Evolutionary conservation across 768 basidiomycete species (phyloP), one percentile per base, ranked within the genome.

Genomic region (Russula sp.): DNA sequence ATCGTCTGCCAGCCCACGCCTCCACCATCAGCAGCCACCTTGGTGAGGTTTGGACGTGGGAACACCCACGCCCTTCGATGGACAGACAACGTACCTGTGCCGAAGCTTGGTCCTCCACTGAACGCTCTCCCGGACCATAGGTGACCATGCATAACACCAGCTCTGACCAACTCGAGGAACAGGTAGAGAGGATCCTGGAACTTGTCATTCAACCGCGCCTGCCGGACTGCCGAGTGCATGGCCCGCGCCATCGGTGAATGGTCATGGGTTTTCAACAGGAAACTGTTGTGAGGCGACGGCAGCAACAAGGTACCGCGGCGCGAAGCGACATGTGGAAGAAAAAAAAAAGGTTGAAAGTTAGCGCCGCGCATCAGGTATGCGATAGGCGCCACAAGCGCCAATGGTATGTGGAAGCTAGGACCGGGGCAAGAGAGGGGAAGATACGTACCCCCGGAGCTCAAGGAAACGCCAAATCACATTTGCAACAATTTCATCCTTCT

Each of bases 381-480:
- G 41, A 52, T 63, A 35, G 53, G 35, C 65, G 66, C 64, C 66
- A 65, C 64, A 66, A 47, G 59, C 66, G 60, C 64, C 51, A 20
- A 29, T 10, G n/a, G 36, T 48, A 58, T 32, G 20, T 36, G 42
- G 65, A 56, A 41, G 29, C 49, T 56, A 2, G 25, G 25, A 29
- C 25, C 25, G 25, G 25, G 25, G 25, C 58, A 58, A 46, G 53
- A 61, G 38, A 45, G 29, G 34, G 61, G 55, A 47, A 58, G 64
- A 65, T 60, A 81, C 87, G 71, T 74, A 96, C 95, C 94, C 93
- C 74, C 97, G 79, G 60, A 98, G 77, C 73, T 98, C 96, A 59
- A 99, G 81, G 82, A 98, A 98, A 56, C 96, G 84, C 95, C 95
- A 98, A 58, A 99, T 90, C 32, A 96, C 94, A 71, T 99, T 99